A percentile compares a stretch with the other conserved stretches of the same genome.
Evolutionary conservation across 2,329 filamentous ascomycete genomes (phyloP).

Genomic region (Epichloe coenophiala): DNA sequence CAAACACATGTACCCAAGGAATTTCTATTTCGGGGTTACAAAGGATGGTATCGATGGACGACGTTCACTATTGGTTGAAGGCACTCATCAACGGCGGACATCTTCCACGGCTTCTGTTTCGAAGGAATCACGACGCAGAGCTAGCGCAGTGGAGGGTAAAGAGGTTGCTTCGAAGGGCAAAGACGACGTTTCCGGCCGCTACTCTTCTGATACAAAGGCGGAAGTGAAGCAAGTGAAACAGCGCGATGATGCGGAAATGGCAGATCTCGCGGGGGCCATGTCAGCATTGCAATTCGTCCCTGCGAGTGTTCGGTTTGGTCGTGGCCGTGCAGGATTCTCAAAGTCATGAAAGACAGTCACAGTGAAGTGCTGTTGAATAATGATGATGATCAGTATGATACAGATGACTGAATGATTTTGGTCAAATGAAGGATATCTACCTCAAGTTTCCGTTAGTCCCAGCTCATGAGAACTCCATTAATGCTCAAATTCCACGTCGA

Average conservation of each 20-base stretch:
- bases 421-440: slow-evolving; percentile 23
- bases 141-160: slow-evolving; percentile 18
- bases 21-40: slow-evolving; percentile 79
- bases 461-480: neutral
- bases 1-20: slow-evolving; percentile 82
- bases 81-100: slow-evolving; percentile 32
- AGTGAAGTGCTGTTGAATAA: slow-evolving; percentile 11
- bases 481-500: neutral
- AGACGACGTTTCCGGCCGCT: slow-evolving; percentile 9
- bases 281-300: slow-evolving; percentile 60
- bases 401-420: slow-evolving; percentile 14
- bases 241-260: slow-evolving; percentile 40
- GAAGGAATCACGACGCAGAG: slow-evolving; percentile 20
- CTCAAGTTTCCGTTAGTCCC: slow-evolving; percentile 12
- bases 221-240: slow-evolving; percentile 9
- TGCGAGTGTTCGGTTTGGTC: slow-evolving; percentile 50
- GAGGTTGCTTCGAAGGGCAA: slow-evolving; percentile 1
- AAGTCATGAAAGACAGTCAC: slow-evolving; percentile 23
- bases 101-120: slow-evolving; percentile 28
- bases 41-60: slow-evolving; percentile 82
- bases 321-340: slow-evolving; percentile 40
- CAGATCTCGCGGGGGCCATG: slow-evolving; percentile 53
- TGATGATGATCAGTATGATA: slow-evolving; percentile 19
- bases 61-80: slow-evolving; percentile 60
- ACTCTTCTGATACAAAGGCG: slow-evolving; percentile 7